Percentiles rank a stretch among this genome's conserved stretches.
phyloP scores from a whole-genome alignment of 2,329 filamentous ascomycete species.

The Fusarium xyrophilum region DNA sequence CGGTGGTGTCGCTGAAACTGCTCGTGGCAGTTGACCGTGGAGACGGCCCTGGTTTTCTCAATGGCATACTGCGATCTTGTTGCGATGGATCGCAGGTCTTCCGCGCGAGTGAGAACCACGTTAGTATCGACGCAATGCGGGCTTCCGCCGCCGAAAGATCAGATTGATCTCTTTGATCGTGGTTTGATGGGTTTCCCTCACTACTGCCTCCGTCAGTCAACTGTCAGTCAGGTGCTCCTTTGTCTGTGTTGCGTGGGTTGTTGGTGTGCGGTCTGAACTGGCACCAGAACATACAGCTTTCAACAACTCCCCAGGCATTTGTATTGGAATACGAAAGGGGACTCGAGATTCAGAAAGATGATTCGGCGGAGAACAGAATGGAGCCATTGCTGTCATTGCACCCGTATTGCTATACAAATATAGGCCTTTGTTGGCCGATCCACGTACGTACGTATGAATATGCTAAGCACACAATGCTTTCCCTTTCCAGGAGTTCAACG shows the following conservation, averaged over 20 bases:
- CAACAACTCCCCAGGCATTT: not conserved
- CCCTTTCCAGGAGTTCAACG: conserved; percentile 19
- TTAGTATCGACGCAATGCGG: conserved; percentile 7
- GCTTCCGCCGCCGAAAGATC: conserved; percentile 25
- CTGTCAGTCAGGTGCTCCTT: conserved; percentile 29
- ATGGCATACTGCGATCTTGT: conserved; percentile 29
- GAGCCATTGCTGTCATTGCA: conserved; percentile 25
- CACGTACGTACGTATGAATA: conserved; percentile 39
- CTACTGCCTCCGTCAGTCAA: conserved; percentile 33
- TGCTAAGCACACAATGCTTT: conserved; percentile 37
- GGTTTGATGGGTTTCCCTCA: conserved; percentile 23
- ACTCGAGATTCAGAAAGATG: conserved; percentile 4
- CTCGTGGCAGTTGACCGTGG: conserved; percentile 12
- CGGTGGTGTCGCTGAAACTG: conserved; percentile 22
- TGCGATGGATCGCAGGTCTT: not conserved
- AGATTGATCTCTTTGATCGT: conserved; percentile 12
- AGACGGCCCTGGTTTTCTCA: conserved; percentile 36
- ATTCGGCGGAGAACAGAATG: conserved; percentile 7
- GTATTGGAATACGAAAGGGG: not conserved
- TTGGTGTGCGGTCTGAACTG: conserved; percentile 5
- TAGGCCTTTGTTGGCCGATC: conserved; percentile 25
- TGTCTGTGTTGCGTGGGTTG: not conserved
- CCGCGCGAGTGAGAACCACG: not conserved
- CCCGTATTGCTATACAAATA: conserved; percentile 21
- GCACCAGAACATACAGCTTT: conserved; percentile 5